Evolutionary conservation across 257 asterid species (phyloP), one percentile per base, ranked within the genome.

Genomic region (Jacaranda copaia): DNA sequence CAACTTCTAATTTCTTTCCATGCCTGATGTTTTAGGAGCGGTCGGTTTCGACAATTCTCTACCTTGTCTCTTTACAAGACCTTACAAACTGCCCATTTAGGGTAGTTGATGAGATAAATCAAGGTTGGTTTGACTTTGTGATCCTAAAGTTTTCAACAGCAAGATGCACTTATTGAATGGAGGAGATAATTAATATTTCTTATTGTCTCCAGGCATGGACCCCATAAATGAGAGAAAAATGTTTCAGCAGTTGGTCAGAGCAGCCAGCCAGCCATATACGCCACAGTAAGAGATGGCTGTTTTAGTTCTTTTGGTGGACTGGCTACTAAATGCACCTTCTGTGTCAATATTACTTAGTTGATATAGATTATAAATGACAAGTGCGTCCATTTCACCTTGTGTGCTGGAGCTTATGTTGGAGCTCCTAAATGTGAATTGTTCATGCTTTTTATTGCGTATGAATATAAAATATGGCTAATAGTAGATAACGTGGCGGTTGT

Each of bases 51-150:
- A 95, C 99, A 38, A 95, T 95, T 85, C 96, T 95, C 72, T 95
- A 93, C 87, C 97, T 95, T 13, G 94, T 95, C 78, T 95, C 99
- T 75, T 87, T 95, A 79, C 99, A 95, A 91, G 96, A 95, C 86
- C 93, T 93, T 8, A 93, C 98, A 51, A 87, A 88, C 84, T 95
- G 99, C 89, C 98, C 98, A 49, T 95, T 95, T 71, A 89, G 99
- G 87, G 99, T 95, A 48, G 99, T 93, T 74, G 98, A 95, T 87
- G 99, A 95, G 86, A 95, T 95, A 82, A 95, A 95, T 77, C 99
- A 95, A 95, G 99, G 99, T 92, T 80, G 68, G 87, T 77, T 73
- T 39, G 75, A 76, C 52, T 45, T 67, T 84, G 48, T 61, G 8
- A 51, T 19, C 56, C 56, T 19, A 35, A 76, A 46, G 58, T 67